Percentiles rank a stretch among this genome's conserved stretches.
Conservation (phyloP, 2,329 filamentous ascomycete genomes). For the Botryotinia calthae region DNA sequence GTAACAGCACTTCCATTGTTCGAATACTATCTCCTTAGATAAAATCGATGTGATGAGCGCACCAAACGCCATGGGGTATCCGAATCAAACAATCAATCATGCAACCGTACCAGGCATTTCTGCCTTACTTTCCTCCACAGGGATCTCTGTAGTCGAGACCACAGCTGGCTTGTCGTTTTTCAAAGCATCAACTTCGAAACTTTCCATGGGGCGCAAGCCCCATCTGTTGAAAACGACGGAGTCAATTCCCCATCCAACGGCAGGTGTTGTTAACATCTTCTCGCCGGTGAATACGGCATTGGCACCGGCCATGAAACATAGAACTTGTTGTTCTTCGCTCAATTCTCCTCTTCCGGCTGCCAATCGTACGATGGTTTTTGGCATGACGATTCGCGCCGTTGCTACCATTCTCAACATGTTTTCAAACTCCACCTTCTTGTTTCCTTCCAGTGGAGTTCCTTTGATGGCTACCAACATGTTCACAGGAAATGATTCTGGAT, state of each 20-base stretch:
- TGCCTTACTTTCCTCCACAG: not conserved
- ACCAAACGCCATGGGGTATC: conserved; percentile 30
- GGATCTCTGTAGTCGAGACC: not conserved
- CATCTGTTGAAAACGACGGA: conserved; percentile 78
- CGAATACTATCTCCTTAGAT: conserved; percentile 42
- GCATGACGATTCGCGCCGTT: conserved; percentile 79
- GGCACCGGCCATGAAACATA: conserved; percentile 87
- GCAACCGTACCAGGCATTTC: conserved; percentile 2
- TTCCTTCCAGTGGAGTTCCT: conserved; percentile 79
- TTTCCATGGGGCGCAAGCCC: conserved; percentile 75
- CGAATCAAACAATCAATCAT: not conserved
- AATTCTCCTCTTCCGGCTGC: conserved; percentile 82
- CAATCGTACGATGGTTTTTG: conserved; percentile 79
- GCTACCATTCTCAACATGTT: conserved; percentile 79
- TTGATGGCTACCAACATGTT: conserved; percentile 90
- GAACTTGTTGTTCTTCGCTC: conserved; percentile 81
- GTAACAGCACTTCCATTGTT: conserved; percentile 48
- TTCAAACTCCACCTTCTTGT: conserved; percentile 70
- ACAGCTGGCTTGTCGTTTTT: conserved; percentile 8
- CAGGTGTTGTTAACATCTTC: conserved; percentile 92
- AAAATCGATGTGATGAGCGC: conserved; percentile 38
- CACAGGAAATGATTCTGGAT: conserved; percentile 88
- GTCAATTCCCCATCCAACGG: conserved; percentile 89
- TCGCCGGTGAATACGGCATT: conserved; percentile 96
- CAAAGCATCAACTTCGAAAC: conserved; percentile 36